Conservation (phyloP, 2,329 filamentous ascomycete species). For the Corinectria fuckeliana region DNA sequence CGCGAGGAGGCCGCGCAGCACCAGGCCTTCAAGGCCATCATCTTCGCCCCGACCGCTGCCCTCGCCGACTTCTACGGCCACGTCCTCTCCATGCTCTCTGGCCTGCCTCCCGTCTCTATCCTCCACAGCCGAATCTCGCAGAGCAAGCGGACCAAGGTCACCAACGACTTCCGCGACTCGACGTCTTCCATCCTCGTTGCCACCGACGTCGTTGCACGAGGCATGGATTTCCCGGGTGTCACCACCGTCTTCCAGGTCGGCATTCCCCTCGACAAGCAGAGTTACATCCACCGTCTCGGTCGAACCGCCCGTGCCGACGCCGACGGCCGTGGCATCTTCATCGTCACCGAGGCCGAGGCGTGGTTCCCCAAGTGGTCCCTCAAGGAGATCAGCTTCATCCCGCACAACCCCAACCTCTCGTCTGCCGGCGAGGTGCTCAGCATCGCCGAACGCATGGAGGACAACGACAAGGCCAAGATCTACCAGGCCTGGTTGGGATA, state of each 20-base stretch:
- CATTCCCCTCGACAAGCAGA: slow-evolving; percentile 63
- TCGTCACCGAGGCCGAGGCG: slow-evolving; percentile 60
- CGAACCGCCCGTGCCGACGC: slow-evolving; percentile 71
- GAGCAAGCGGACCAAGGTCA: slow-evolving; percentile 58
- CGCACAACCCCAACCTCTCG: slow-evolving; percentile 54
- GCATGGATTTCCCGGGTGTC: slow-evolving; percentile 76
- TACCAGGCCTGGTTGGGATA: slow-evolving; percentile 66
- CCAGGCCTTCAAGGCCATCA: slow-evolving; percentile 78
- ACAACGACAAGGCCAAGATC: slow-evolving; percentile 52
- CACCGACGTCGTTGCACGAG: slow-evolving; percentile 74
- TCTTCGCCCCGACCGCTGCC: slow-evolving; percentile 73
- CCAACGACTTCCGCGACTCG: slow-evolving; percentile 67
- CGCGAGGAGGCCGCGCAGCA: slow-evolving; percentile 50
- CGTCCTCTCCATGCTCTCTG: slow-evolving; percentile 49
- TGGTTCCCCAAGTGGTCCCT: slow-evolving; percentile 58
- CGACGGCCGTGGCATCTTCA: slow-evolving; percentile 66
- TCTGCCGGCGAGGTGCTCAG: slow-evolving; percentile 45
- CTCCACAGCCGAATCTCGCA: slow-evolving; percentile 61
- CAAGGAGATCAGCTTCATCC: slow-evolving; percentile 60
- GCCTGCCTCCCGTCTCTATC: slow-evolving; percentile 51
- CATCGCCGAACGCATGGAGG: slow-evolving; percentile 52
- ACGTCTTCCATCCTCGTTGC: slow-evolving; percentile 64
- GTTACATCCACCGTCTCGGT: slow-evolving; percentile 72
- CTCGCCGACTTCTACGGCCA: slow-evolving; percentile 58
- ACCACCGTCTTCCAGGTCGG: slow-evolving; percentile 71